Evolutionary conservation across 176 grass and related monocot species (phyloP).

Genomic region (Avena sativa): DNA sequence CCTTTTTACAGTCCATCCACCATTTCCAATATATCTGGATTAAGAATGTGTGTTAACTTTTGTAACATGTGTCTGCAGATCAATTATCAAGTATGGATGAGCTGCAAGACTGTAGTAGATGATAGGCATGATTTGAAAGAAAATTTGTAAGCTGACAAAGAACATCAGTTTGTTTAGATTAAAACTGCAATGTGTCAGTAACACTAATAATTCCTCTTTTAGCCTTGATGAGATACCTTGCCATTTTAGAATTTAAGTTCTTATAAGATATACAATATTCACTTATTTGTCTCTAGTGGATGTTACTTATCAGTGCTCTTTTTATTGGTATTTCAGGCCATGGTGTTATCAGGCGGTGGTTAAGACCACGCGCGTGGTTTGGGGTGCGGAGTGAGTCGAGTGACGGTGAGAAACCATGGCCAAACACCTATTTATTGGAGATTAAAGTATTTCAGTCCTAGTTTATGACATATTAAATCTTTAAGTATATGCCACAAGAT

Average conservation of each 20-base stretch:
- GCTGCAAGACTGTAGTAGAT: not conserved
- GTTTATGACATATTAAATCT: not conserved
- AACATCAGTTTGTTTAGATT: not conserved
- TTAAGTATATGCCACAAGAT: not conserved
- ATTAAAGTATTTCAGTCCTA: not conserved
- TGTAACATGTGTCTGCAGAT: not conserved
- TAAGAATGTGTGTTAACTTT: not conserved
- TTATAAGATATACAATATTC: too few relatives aligned
- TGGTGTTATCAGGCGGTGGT: not conserved
- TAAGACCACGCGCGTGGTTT: not conserved
- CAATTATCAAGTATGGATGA: not conserved
- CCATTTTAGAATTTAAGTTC: too few relatives aligned
- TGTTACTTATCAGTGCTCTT: too few relatives aligned
- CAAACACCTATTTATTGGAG: not conserved
- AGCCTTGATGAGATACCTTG: not conserved
- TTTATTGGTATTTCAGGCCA: not conserved
- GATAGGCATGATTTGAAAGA: not conserved
- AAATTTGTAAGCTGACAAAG: too few relatives aligned
- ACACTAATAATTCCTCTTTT: not conserved
- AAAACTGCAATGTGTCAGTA: not conserved
- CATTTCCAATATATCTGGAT: not conserved
- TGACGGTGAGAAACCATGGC: not conserved
- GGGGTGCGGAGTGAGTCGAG: not conserved
- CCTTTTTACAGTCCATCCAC: not conserved
- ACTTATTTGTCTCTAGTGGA: too few relatives aligned